Conservation (phyloP, 225 moss, liverwort and hornwort genomes). For the Pseudisothecium myosuroides region DNA sequence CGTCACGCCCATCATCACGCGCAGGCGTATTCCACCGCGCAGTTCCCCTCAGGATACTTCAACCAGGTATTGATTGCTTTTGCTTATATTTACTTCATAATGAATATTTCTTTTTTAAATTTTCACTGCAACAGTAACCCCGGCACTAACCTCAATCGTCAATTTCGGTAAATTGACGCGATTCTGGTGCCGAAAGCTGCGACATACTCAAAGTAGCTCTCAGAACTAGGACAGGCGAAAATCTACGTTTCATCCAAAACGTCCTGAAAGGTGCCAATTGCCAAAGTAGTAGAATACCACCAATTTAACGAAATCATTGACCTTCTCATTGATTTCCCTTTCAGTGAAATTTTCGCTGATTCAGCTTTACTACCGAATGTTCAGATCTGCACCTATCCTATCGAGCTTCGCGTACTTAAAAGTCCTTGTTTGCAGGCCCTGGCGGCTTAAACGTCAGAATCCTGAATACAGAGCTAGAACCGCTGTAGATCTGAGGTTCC, state of each 20-base stretch:
- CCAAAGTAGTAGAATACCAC: neutral
- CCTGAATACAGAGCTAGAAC: neutral
- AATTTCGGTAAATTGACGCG: neutral
- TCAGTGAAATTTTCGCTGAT: neutral
- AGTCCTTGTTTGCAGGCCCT: neutral
- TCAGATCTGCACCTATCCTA: neutral
- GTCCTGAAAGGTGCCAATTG: neutral
- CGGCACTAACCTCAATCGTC: neutral
- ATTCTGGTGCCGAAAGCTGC: neutral
- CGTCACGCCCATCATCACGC: constrained; percentile 33
- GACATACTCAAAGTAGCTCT: neutral
- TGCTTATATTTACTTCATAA: neutral
- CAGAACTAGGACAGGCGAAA: neutral
- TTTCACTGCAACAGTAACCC: neutral
- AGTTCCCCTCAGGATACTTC: constrained; percentile 29
- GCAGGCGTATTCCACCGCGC: constrained; percentile 31
- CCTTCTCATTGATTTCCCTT: neutral
- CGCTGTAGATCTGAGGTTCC: neutral
- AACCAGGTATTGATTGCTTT: constrained; percentile 5
- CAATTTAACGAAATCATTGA: neutral
- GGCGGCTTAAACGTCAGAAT: neutral
- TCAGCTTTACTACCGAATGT: neutral
- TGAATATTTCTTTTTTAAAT: neutral
- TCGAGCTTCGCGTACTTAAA: neutral
- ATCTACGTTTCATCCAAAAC: neutral